Percentiles rank a stretch among this genome's conserved stretches.
phyloP scores from a whole-genome alignment of 208 protist genomes.

The Leishmania martiniquensis region DNA sequence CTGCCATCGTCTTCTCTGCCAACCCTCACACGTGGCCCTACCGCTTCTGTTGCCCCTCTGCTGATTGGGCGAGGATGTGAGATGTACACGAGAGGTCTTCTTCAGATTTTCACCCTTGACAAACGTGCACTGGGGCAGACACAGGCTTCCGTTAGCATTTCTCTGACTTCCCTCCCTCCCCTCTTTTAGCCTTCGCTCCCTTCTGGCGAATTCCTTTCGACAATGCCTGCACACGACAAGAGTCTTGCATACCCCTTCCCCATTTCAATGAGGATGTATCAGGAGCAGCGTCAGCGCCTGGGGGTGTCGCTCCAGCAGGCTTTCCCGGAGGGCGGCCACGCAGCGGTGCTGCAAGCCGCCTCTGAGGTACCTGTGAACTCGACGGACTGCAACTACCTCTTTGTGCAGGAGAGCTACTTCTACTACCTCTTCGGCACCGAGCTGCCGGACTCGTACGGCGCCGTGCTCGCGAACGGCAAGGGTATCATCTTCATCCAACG shows the following conservation, averaged over 20 bases:
- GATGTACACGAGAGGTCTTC: not conserved
- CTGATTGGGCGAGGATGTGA: not conserved
- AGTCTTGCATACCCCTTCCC: slow-evolving; percentile 67
- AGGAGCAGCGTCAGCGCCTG: slow-evolving; percentile 84
- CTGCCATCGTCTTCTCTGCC: not conserved
- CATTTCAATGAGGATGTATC: slow-evolving; percentile 81
- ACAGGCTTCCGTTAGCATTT: not conserved
- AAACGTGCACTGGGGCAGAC: not conserved
- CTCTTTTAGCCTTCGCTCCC: not conserved
- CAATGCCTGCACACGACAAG: slow-evolving; percentile 23
- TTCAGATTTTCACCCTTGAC: not conserved
- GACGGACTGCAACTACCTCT: slow-evolving; percentile 89
- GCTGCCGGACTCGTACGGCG: slow-evolving; percentile 83
- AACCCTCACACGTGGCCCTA: not conserved
- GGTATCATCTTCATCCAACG: slow-evolving; percentile 89
- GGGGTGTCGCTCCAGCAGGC: slow-evolving; percentile 39
- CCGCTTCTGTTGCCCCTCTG: not conserved
- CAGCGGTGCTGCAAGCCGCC: slow-evolving; percentile 76
- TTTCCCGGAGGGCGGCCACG: slow-evolving; percentile 59
- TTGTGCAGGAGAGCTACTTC: slow-evolving; percentile 96
- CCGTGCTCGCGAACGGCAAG: slow-evolving; percentile 65
- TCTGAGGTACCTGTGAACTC: slow-evolving; percentile 89
- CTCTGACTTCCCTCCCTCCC: not conserved
- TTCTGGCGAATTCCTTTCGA: not conserved
- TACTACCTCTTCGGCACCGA: slow-evolving; percentile 92